phyloP scores from a whole-genome alignment of 352 stramenopile genomes.

The Phytophthora boehmeriae region DNA sequence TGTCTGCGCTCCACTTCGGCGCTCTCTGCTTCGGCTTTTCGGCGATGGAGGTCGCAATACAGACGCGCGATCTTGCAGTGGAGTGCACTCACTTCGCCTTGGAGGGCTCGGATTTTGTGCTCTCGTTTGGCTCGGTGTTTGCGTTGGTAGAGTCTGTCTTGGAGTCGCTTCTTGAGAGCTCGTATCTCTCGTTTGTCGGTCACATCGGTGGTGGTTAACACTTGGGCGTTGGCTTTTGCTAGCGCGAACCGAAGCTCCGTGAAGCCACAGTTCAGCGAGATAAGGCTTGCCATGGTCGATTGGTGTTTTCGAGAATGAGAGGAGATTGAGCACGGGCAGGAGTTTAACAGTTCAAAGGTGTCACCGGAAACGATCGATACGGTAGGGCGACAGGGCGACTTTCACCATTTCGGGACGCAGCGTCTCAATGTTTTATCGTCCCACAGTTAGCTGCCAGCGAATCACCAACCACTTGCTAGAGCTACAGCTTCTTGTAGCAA shows the following conservation, averaged over 20 bases:
- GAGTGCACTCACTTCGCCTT: conserved; percentile 1
- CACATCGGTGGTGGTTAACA: conserved; percentile 16
- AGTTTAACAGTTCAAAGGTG: too few species aligned
- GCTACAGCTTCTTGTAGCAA: too few species aligned
- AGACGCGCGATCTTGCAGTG: conserved; percentile 31
- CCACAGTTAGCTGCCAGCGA: too few species aligned
- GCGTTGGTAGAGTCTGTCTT: conserved; percentile 43
- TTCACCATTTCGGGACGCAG: too few species aligned
- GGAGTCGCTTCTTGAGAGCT: conserved; percentile 32
- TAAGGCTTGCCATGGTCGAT: conserved; percentile 11
- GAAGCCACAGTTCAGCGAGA: conserved; percentile 11
- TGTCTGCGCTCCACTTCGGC: conserved; percentile 18
- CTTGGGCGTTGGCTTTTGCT: conserved; percentile 15
- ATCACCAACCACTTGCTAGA: too few species aligned
- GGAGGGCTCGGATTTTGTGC: conserved; percentile 19
- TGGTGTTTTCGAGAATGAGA: background rate
- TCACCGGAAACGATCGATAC: background rate
- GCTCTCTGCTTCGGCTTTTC: conserved; percentile 10
- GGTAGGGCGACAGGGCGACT: background rate
- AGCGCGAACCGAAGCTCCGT: conserved; percentile 20
- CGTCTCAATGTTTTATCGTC: too few species aligned
- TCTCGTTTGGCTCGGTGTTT: conserved; percentile 46
- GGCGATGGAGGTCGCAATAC: conserved; percentile 22
- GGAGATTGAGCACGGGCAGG: too few species aligned
- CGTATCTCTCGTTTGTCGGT: conserved; percentile 22